Base-by-base conservation (phyloP, 129 eudicot species). In the Flaveria ramosissima region DNA sequence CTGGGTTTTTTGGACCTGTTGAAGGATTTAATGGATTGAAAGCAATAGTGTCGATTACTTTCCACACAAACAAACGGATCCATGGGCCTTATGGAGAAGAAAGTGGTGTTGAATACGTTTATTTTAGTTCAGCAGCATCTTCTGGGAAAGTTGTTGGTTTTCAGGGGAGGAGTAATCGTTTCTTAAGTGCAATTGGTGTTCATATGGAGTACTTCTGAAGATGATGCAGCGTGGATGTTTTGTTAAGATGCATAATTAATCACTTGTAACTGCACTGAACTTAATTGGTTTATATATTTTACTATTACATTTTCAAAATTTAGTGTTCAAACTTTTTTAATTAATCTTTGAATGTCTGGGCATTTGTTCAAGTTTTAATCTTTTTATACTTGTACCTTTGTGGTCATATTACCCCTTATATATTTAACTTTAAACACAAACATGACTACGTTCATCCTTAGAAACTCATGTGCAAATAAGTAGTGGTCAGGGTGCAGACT, bases 121-220 rank as follows among this genome's bases (percentile, higher is more conserved):
- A 21, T 36, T 81, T 76, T 51, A 11, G 48, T 82, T n/a, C 85
- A 20, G 7, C 78, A 9, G 17, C 67, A 21, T 57, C 61, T 53
- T 10, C 39, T 11, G 86, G 83, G 10, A 65, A 65, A 10, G 67
- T 78, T 13, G 83, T 77, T 17, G 82, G 82, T 12, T 78, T 83
- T 41, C 85, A 77, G 52, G 82, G 85, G 0, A 73, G 80, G 52
- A 68, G 45, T 68, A 41, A 59, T 21, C 5, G 12, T 30, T 46
- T 50, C 16, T 47, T 82, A 71, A 51, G 43, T 27, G 86, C 86
- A 16, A 77, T 77, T 5, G 79, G 86, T 19, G 82, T 82, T 5
- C 86, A 77, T 53, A 77, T 82, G 82, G 76, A 77, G 68, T 72
- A 64, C 27, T 55, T 77, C 6, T 75, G n/a, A 75, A 57, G 32